A percentile compares a stretch with the other conserved stretches of the same genome.
phyloP scores from a whole-genome alignment of 2,329 filamentous ascomycete species.

The Parasarocladium wereldwijsianum region DNA sequence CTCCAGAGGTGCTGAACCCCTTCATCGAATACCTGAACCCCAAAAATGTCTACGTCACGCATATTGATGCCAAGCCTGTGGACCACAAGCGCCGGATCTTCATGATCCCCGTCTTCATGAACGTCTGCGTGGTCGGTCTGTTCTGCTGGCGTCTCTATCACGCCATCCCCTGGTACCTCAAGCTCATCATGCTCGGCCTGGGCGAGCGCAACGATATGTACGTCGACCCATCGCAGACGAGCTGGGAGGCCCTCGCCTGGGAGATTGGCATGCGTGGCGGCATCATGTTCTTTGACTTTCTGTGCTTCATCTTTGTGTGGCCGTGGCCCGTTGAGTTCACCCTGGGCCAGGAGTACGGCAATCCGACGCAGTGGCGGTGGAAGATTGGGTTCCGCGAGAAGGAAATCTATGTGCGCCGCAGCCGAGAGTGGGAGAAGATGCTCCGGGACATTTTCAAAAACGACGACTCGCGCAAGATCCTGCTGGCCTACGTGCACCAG shows the following conservation, averaged over 20 bases:
- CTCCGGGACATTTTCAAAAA: constrained; percentile 40
- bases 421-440: constrained; percentile 53
- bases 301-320: constrained; percentile 52
- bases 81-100: constrained; percentile 75
- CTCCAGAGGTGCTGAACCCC: constrained; percentile 45
- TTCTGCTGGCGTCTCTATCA: constrained; percentile 55
- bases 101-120: constrained; percentile 62
- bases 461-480: constrained; percentile 35
- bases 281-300: constrained; percentile 61
- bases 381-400: constrained; percentile 59
- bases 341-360: constrained; percentile 39
- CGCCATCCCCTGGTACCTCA: constrained; percentile 59
- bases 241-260: constrained; percentile 39
- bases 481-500: constrained; percentile 47
- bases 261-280: constrained; percentile 44
- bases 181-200: constrained; percentile 47
- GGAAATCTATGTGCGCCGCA: constrained; percentile 71
- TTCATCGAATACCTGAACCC: constrained; percentile 54
- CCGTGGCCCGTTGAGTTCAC: constrained; percentile 64
- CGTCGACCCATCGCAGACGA: constrained; percentile 41
- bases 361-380: constrained; percentile 59
- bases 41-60: constrained; percentile 66
- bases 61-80: constrained; percentile 58
- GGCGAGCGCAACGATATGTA: constrained; percentile 53
- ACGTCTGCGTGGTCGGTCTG: constrained; percentile 47